Evolutionary conservation across 768 basidiomycete species (phyloP), one percentile per base, ranked within the genome.

Genomic region (Gyrodon lividus): DNA sequence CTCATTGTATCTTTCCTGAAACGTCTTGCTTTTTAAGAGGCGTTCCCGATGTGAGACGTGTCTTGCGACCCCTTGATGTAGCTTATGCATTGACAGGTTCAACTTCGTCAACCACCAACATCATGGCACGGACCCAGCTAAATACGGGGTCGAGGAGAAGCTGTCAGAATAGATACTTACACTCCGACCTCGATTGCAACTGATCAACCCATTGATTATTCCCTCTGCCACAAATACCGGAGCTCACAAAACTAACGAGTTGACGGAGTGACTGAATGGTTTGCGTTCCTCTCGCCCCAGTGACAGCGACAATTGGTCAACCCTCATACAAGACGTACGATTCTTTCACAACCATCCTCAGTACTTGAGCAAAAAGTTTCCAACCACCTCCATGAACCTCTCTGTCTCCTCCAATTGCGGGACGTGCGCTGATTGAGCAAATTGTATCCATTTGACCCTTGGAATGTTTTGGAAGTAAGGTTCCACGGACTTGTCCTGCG

Each of bases 101-200:
- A 98, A 98, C 75, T 75, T 98, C 43, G 94, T 95, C 60, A 88
- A 95, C 69, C 94, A 97, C 69, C 84, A 83, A 38, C 72, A 83
- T 65, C 94, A 96, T 64, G 93, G 93, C 2, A 83, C 85, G 8
- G 89, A 95, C 61, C 80, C 87, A 17, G 80, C 84, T 51, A 94
- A 92, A 70, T 97, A 96, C 56, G 76, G 74, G 22, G 75, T 75
- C 40, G 69, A 62, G 59, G 56, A 57, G 43, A 61, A 64, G 46
- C 39, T 45, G 39, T 54, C 52, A 31, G 59, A 50, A 56, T 70
- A 62, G 52, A 56, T 42, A n/a, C 8, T 38, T 22, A 24, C n/a
- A 31, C 23, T 30, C 48, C 8, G 37, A 44, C 20, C 55, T 61
- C 55, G 43, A 41, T 30, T 45, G 55, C 34, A 37, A 7, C 28